Evolutionary conservation across 2,329 filamentous ascomycete genomes (phyloP), one percentile per base, ranked within the genome.

Genomic region (Tolypocladium album): DNA sequence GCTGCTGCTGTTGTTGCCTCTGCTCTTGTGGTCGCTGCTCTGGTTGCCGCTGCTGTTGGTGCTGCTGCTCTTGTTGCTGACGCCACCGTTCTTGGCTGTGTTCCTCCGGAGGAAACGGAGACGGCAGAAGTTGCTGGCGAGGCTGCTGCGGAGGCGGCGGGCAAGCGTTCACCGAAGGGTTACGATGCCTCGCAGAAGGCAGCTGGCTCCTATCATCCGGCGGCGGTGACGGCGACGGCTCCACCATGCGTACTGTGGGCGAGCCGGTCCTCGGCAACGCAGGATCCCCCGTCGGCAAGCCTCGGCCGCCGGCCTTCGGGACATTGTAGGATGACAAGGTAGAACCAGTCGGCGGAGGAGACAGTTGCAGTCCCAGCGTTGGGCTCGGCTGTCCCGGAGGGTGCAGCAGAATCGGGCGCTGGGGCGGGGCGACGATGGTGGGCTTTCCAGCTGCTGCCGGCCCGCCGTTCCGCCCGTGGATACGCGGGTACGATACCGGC

Each of bases 381-480:
- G 77, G 76, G 57, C 75, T 78, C 9, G 76, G 74, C 7, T 55
- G 60, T 4, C 73, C 74, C 2, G 72, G 68, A 6, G 74, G 71
- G 5, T 71, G 71, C 27, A 68, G 69, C 17, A 71, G 67, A 42
- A 72, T 66, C 4, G 70, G 70, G 65, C 13, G 67, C 69, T 1
- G 70, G n/a, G 72, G 74, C 12, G 72, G 71, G 5, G 27, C 56
- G 40, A 67, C 59, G 20, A 55, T 40, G 43, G 43, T 27, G 69
- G 65, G 39, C 67, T 69, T 59, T 62, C 71, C 34, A 12, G 45
- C 60, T 11, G 55, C 59, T 9, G 24, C 39, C 12, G 58, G 39
- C n/a, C 56, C 68, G 55, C 47, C 60, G 22, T 58, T 59, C 34
- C 67, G 63, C 9, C 64, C 66, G 2, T 61, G 66, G 39, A 73